phyloP scores from a whole-genome alignment of 2,329 filamentous ascomycete genomes.

The Trichophyton benhamiae region DNA sequence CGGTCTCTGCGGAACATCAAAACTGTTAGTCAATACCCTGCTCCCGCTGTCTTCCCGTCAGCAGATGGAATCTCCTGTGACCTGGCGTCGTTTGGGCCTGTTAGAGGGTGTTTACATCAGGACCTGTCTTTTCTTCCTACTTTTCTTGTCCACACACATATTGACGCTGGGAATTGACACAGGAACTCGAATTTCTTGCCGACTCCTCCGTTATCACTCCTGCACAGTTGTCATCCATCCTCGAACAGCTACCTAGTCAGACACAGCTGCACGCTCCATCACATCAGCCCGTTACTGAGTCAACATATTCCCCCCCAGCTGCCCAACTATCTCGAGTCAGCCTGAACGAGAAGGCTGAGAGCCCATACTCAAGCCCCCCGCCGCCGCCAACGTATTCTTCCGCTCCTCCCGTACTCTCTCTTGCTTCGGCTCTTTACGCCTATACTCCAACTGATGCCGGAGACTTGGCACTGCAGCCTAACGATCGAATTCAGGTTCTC shows the following conservation, averaged over 20 bases:
- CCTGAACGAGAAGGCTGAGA: slow-evolving; percentile 19
- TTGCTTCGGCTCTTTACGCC: slow-evolving; percentile 70
- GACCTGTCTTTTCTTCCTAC: neutral
- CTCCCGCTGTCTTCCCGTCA: slow-evolving; percentile 6
- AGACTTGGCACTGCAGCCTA: slow-evolving; percentile 67
- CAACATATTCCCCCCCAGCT: slow-evolving; percentile 10
- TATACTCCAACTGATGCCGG: slow-evolving; percentile 71
- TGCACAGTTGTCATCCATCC: slow-evolving; percentile 61
- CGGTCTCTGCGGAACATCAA: slow-evolving; percentile 78
- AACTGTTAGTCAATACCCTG: slow-evolving; percentile 46
- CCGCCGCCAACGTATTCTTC: slow-evolving; percentile 43
- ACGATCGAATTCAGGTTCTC: slow-evolving; percentile 66
- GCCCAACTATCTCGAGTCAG: slow-evolving; percentile 14
- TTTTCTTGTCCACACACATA: neutral
- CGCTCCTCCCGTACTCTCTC: slow-evolving; percentile 46
- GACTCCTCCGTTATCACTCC: slow-evolving; percentile 70
- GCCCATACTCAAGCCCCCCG: slow-evolving; percentile 33
- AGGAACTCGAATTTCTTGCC: slow-evolving; percentile 86
- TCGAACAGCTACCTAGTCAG: slow-evolving; percentile 55
- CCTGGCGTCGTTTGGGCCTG: neutral
- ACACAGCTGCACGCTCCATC: slow-evolving; percentile 24
- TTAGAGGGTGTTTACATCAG: neutral
- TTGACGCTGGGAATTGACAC: neutral
- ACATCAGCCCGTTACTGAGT: slow-evolving; percentile 12
- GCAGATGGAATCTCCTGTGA: neutral